Base-by-base conservation (phyloP, 441 rosid species). In the Daphne laureola region DNA sequence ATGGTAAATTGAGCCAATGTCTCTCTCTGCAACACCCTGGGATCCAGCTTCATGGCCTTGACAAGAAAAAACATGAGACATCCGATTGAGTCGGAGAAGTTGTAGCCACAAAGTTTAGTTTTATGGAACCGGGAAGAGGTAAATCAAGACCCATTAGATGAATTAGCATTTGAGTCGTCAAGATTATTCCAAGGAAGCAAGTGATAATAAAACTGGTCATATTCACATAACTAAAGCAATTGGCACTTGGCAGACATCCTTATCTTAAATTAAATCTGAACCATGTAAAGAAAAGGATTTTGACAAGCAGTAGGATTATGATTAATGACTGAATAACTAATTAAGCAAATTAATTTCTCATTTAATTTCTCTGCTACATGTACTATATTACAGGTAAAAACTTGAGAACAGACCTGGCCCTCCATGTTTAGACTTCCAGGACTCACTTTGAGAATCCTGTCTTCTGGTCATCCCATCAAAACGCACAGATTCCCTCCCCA, bases 401-500 rank as follows among this genome's bases (percentile, higher is more conserved):
- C 4, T 26, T 14, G 1, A 46, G 58, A 15, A 36, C 54, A 55
- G 55, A 76, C 78, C 73, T 70, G 64, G 43, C 51, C 46, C 35
- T 47, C 60, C 77, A 54, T 49, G 50, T 54, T 67, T 61, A 53
- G 61, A 11, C 59, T 66, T 79, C 78, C 68, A 71, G 49, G 67
- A 46, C 43, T 74, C 68, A 57, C 26, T 66, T 35, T 68, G 16
- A 61, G 59, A 56, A 62, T 77, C 81, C 67, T 67, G 69, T 49
- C 64, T 75, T 62, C 61, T 71, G 43, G 49, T 73, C 26, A 57
- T 46, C 54, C 58, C 55, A 61, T 74, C 83, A 36, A 73, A 71
- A 51, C 66, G 75, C 59, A 73, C 16, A 14, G 88, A 67, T 57
- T 78, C 86, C 63, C 78, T 78, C 55, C 86, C 95, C 47, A 70